Base-by-base conservation (phyloP, 129 eudicot genomes). In the carrot (Daucus carota) region DNA sequence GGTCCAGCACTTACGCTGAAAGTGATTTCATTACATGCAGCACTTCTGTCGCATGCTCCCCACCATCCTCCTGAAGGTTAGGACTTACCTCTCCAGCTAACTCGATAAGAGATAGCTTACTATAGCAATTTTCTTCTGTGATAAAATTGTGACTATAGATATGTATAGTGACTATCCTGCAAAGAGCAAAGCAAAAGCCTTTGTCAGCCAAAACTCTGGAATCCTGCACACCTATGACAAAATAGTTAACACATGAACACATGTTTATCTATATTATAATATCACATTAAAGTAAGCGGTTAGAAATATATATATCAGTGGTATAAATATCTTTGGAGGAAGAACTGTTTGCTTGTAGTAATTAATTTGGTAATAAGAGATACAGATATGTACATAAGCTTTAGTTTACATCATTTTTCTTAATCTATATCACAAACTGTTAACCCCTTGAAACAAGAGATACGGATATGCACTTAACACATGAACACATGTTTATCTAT, bases 21-120 rank as follows among this genome's bases (percentile, higher is more conserved):
- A 91, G 91, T 73, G 96, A 91, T 79, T 92, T 90, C 91, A 86
- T 84, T 69, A 86, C 96, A 89, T 95, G 97, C 79, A 95, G 86
- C 85, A 90, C 73, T 29, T 87, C 95, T 32, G 94, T 92, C n/a
- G 96, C 93, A 77, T 74, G 90, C 73, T 92, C 94, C 48, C 97
- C 99, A 28, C 83, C 68, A 73, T 89, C 84, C 73, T 83, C 96
- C 81, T 89, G 88, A 57, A 81, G 79, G 38, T 82, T 80, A 71
- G 73, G 62, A 81, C 94, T 82, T 71, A 89, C 95, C 82, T 93
- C 86, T 86, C 97, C 96, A 86, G 99, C 99, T 85, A 95, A 87
- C 79, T 95, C 99, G 76, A 95, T 92, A 80, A 95, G 90, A 80
- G 96, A 85, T 77, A 95, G 96, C 89, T 89, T 95, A 89, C 97